Conservation (phyloP, 2,329 filamentous ascomycete genomes). For the Aspergillus intermedius region DNA sequence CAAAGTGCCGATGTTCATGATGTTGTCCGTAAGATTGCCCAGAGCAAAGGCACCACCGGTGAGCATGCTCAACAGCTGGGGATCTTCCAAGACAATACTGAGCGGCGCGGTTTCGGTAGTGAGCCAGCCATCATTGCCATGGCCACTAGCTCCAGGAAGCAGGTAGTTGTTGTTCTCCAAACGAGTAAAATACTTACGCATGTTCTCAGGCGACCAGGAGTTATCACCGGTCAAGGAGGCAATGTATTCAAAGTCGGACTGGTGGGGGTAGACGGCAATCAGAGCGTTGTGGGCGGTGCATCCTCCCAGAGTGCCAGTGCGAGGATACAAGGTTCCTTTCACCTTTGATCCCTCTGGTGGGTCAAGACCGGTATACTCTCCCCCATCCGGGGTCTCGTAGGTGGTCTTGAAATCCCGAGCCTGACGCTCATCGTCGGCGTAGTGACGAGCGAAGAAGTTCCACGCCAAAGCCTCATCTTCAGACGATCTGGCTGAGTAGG, state of each 20-base stretch:
- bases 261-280: constrained; percentile 53
- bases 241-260: constrained; percentile 55
- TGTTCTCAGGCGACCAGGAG: constrained; percentile 53
- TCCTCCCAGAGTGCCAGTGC: constrained; percentile 52
- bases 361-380: constrained; percentile 47
- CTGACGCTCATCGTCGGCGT: constrained; percentile 23
- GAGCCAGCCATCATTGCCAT: constrained; percentile 32
- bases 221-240: constrained; percentile 53
- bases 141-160: constrained; percentile 35
- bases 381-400: constrained; percentile 40
- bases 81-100: constrained; percentile 46
- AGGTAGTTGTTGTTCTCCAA: constrained; percentile 53
- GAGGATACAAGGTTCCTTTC: constrained; percentile 54
- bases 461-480: constrained; percentile 26
- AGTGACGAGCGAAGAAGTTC: constrained; percentile 34
- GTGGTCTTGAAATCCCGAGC: constrained; percentile 33
- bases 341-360: constrained; percentile 48
- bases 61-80: constrained; percentile 49
- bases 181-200: constrained; percentile 51
- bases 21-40: constrained; percentile 38
- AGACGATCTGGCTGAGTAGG: constrained; percentile 20
- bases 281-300: constrained; percentile 58
- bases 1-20: constrained; percentile 41
- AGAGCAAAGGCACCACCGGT: constrained; percentile 48
- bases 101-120: constrained; percentile 30